A percentile compares a stretch with the other conserved stretches of the same genome.
Conservation (phyloP, 371 early-diverging fungal species). For the Cokeromyces recurvatus region DNA sequence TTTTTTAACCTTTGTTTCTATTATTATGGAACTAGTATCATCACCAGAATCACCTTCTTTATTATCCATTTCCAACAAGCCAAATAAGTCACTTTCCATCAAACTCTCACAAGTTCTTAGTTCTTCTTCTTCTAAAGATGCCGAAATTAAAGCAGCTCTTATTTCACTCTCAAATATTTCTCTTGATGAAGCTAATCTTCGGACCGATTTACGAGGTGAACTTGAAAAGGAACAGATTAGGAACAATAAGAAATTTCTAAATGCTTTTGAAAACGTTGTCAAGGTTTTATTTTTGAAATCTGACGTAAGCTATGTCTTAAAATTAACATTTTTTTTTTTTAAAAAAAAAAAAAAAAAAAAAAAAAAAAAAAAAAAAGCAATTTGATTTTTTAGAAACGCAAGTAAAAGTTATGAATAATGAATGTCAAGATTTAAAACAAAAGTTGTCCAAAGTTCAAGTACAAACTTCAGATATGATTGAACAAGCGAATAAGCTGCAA, state of each 20-base stretch:
- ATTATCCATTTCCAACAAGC: conserved; percentile 33
- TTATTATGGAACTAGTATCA: too few relatives aligned
- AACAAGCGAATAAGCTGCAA: conserved; percentile 62
- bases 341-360: too few relatives aligned
- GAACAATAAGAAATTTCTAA: conserved; percentile 57
- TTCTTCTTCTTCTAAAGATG: conserved; percentile 50
- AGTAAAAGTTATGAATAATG: conserved; percentile 51
- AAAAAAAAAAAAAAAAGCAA: conserved; percentile 37
- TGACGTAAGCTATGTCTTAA: not conserved
- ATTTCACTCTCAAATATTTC: conserved; percentile 68
- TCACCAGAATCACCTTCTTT: conserved; percentile 3
- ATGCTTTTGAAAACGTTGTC: conserved; percentile 58
- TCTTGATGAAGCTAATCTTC: conserved; percentile 49
- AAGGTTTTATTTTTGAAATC: conserved; percentile 34
- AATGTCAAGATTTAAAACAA: conserved; percentile 61
- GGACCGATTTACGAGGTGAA: conserved; percentile 63
- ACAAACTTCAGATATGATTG: conserved; percentile 59
- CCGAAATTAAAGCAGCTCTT: conserved; percentile 57
- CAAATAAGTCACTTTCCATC: conserved; percentile 43
- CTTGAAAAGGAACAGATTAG: conserved; percentile 65
- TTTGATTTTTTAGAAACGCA: conserved; percentile 51
- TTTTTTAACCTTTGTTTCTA: too few relatives aligned
- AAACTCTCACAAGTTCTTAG: conserved; percentile 57
- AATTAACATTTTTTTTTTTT: not conserved
- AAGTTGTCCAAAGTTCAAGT: conserved; percentile 48